Evolutionary conservation across 495 filamentous ascomycete species (phyloP).

Genomic region (Stereocaulon alpinum): DNA sequence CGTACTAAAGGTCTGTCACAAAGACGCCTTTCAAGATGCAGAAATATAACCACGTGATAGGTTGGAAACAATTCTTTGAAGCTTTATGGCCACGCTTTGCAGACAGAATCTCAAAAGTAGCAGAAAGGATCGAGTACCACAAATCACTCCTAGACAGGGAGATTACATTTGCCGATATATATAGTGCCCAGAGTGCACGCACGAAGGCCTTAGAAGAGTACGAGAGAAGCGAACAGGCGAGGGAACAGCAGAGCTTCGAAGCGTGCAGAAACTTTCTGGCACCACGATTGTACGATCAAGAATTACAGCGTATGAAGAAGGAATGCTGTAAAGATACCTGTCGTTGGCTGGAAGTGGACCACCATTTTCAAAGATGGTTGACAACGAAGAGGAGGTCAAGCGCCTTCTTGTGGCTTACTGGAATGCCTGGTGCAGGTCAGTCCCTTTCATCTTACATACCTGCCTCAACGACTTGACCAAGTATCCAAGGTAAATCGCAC

Average conservation of each 20-base stretch:
- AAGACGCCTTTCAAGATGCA: neutral
- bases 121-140: neutral
- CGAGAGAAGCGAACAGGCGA: neutral
- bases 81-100: slow-evolving; percentile 8
- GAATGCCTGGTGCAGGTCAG: slow-evolving; percentile 8
- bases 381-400: neutral
- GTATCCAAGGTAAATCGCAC: neutral
- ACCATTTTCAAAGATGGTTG: slow-evolving; percentile 6
- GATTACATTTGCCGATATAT: slow-evolving; percentile 5
- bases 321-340: slow-evolving; percentile 3
- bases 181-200: neutral
- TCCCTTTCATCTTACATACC: neutral
- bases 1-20: neutral
- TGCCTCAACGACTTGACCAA: neutral
- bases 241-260: neutral
- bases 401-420: slow-evolving; percentile 7
- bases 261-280: neutral
- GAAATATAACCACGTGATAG: neutral
- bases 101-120: neutral
- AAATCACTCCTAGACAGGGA: slow-evolving; percentile 3
- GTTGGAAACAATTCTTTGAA: slow-evolving; percentile 3
- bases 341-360: neutral
- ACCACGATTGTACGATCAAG: slow-evolving; percentile 1
- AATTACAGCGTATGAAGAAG: neutral
- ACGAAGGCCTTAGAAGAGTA: slow-evolving; percentile 6